Base-by-base conservation (phyloP, 768 basidiomycete species). In the Mycena venus region DNA sequence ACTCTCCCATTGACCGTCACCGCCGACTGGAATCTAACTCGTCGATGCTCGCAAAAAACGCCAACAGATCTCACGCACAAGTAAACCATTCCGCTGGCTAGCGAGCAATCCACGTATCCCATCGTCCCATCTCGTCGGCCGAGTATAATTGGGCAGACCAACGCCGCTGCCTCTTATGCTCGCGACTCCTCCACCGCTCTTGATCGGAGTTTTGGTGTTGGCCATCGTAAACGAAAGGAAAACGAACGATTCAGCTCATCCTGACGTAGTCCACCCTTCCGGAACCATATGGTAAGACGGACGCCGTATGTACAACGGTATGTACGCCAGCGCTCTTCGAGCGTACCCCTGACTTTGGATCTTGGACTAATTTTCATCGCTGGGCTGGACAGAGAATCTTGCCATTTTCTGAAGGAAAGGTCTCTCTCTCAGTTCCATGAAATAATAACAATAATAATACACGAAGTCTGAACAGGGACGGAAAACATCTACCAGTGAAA, bases 181-280 rank as follows among this genome's bases (percentile, higher is more conserved):
- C 68, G 68, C 58, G 68, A 38, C 51, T 70, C 69, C 21, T 31
- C 15, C 19, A 14, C 44, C 32, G 61, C 53, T 56, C 51, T 36
- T 70, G 69, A 70, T 70, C 61, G 69, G 69, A 56, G n/a, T 70
- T 70, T n/a, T n/a, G n/a, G n/a, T n/a, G n/a, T n/a, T n/a, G n/a
- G n/a, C n/a, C n/a, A n/a, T n/a, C n/a, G n/a, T n/a, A n/a, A n/a
- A n/a, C n/a, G n/a, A n/a, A n/a, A 12, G 25, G 42, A 17, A 38
- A 19, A 38, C 36, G 25, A 47, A 34, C 38, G 38, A 23, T 10
- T 4, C 40, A 44, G 31, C 38, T 68, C 38, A 60, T 59, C 58
- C 68, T 23, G 19, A 34, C 23, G 23, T 23, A 27, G 23, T 25
- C 29, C 21, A 8, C 8, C 31, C 49, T 56, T 38, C 53, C 12